Conservation (phyloP, 495 filamentous ascomycete species). For the Tetracladium marchalianum region DNA sequence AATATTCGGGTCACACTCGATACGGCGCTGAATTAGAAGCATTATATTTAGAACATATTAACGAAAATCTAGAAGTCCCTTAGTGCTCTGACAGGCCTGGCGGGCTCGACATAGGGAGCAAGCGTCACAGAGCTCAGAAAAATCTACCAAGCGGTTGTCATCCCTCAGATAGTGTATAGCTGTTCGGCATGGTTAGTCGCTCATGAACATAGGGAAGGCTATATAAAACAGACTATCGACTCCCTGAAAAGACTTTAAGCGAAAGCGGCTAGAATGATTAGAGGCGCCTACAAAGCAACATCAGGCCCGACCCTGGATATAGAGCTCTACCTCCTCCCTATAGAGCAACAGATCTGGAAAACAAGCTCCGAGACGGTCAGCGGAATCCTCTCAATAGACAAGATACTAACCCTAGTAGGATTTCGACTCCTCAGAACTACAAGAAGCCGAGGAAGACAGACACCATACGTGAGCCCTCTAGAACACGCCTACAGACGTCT, state of each 20-base stretch:
- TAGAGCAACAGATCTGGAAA: constrained; percentile 3
- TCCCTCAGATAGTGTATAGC: constrained; percentile 3
- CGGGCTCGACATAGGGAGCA: constrained; percentile 4
- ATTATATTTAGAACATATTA: not conserved
- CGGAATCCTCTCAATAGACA: constrained; percentile 3
- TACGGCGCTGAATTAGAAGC: constrained; percentile 5
- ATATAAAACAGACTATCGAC: constrained; percentile 2
- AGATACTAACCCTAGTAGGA: not conserved
- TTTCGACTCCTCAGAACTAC: constrained; percentile 1
- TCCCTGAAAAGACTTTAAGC: constrained; percentile 1
- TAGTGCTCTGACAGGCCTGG: not conserved
- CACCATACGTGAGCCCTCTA: constrained; percentile 1
- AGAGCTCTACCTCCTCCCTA: constrained; percentile 2
- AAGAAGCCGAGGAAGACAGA: constrained; percentile 2
- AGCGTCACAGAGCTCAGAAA: not conserved
- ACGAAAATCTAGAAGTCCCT: constrained; percentile 1
- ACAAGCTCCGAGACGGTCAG: constrained; percentile 4
- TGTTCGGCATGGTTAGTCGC: constrained; percentile 3
- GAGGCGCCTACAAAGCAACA: constrained; percentile 5
- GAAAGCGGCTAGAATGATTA: constrained; percentile 1
- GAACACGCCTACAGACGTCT: constrained; percentile 5
- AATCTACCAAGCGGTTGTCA: constrained; percentile 21
- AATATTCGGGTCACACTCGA: constrained; percentile 8
- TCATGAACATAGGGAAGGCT: not conserved
- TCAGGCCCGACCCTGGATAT: constrained; percentile 1